phyloP scores from a whole-genome alignment of 169 alveolate species.

The Eimeria sp. region DNA sequence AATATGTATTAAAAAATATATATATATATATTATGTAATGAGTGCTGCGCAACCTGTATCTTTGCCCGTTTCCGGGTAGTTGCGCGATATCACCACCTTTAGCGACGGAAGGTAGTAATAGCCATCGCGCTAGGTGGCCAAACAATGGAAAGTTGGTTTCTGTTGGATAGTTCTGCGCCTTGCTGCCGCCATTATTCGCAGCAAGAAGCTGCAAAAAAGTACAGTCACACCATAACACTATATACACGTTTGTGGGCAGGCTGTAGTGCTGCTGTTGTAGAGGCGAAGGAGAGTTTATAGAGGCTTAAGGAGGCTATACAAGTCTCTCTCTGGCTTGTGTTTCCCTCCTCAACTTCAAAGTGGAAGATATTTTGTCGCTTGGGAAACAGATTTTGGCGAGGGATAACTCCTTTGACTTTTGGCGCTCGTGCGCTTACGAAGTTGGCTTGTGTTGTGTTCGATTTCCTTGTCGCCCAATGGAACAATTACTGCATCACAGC shows the following conservation, averaged over 20 bases:
- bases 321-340: no score
- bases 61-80: neutral
- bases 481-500: no score
- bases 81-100: neutral
- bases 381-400: no score
- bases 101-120: neutral
- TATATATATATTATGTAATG: neutral
- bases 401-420: neutral
- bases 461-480: no score
- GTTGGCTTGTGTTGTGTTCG: neutral
- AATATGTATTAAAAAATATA: no score
- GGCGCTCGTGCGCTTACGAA: neutral
- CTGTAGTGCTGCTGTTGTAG: neutral
- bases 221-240: no score
- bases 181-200: neutral
- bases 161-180: neutral
- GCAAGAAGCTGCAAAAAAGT: neutral
- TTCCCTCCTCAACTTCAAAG: neutral
- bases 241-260: neutral
- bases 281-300: neutral
- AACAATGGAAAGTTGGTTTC: conserved; percentile 2
- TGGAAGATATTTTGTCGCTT: neutral
- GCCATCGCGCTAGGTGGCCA: conserved; percentile 1
- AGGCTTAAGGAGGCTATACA: no score
- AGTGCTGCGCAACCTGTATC: neutral